These are phyloP conservation scores for Solanum ossicruentum DNA, from an alignment of 257 asterid genomes.

Conservation along the genomic window DNA sequence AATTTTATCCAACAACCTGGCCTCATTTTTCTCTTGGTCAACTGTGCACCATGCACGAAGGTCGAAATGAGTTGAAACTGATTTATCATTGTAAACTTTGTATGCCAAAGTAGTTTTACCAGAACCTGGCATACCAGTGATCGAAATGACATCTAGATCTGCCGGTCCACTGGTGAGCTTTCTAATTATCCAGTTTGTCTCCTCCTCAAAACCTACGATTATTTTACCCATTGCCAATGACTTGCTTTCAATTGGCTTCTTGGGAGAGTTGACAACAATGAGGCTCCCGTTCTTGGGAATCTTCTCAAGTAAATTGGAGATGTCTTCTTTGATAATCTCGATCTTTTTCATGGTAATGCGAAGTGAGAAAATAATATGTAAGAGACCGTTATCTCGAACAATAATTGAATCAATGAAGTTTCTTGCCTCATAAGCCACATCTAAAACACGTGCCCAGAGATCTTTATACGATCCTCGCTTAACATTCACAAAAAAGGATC, in stretches of 20 bases:
- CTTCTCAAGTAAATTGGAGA: background rate
- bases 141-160: background rate
- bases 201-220: background rate
- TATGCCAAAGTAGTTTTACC: background rate
- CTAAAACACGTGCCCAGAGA: background rate
- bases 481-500: background rate
- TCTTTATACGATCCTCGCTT: background rate
- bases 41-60: background rate
- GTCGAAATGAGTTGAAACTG: background rate
- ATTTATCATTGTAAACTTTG: background rate
- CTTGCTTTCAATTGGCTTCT: background rate
- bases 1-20: background rate
- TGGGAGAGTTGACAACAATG: background rate
- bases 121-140: background rate
- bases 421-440: background rate
- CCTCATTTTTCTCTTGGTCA: background rate
- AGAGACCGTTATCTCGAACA: background rate
- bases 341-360: background rate
- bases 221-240: background rate
- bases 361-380: background rate
- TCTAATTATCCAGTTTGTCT: background rate
- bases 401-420: background rate
- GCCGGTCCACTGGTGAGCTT: background rate
- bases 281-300: background rate
- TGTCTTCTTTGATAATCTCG: background rate